Evolutionary conservation across 2,329 filamentous ascomycete species (phyloP).

Genomic region (Sporothrix variecibatus): DNA sequence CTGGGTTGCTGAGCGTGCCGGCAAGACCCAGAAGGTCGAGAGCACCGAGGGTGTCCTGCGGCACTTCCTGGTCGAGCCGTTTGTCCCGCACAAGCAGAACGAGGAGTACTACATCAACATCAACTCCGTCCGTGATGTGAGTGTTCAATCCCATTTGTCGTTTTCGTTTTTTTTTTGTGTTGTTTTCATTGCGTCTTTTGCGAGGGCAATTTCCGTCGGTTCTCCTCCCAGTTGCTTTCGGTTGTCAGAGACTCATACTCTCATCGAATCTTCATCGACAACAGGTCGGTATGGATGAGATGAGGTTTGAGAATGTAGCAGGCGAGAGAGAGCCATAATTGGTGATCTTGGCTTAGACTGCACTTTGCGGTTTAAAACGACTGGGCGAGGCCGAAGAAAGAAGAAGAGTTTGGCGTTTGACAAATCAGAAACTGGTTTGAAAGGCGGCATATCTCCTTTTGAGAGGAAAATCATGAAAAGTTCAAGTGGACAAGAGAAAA

Average conservation of each 20-base stretch:
- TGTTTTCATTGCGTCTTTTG: neutral
- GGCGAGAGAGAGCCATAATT: neutral
- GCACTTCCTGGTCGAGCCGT: constrained; percentile 97
- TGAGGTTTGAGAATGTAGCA: neutral
- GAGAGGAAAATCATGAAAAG: neutral
- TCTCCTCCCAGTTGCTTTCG: neutral
- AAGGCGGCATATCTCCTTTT: neutral
- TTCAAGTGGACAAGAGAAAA: constrained; percentile 8
- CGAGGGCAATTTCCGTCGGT: neutral
- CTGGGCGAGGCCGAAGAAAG: neutral
- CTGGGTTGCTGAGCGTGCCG: constrained; percentile 90
- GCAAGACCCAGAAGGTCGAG: constrained; percentile 92
- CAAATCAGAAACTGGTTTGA: neutral
- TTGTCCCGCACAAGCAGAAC: constrained; percentile 90
- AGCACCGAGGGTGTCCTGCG: constrained; percentile 83
- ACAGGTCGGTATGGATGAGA: neutral
- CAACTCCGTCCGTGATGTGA: constrained; percentile 98
- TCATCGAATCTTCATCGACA: neutral
- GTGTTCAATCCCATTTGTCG: constrained; percentile 44
- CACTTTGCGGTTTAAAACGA: neutral
- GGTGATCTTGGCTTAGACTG: neutral
- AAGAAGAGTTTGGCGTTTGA: neutral
- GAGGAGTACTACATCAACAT: constrained; percentile 99
- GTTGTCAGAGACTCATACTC: neutral
- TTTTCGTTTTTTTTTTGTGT: constrained; percentile 8